phyloP scores from a whole-genome alignment of 2,329 filamentous ascomycete genomes.

The Exutisphaerella laricina region DNA sequence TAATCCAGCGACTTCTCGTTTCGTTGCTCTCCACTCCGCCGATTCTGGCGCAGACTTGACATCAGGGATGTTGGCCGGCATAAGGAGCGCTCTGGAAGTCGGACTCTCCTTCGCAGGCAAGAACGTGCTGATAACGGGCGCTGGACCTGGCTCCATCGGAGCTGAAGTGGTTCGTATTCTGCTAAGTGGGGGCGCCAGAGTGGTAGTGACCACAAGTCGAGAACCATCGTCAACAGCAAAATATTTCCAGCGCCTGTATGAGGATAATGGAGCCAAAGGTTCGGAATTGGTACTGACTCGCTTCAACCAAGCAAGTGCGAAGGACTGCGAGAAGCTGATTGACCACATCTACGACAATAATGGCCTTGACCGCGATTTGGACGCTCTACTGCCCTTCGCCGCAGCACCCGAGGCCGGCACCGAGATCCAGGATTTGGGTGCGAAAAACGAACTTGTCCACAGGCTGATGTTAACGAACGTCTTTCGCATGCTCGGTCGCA shows the following conservation, averaged over 20 bases:
- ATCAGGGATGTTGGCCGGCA: not conserved
- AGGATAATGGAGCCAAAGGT: constrained; percentile 83
- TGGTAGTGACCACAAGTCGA: constrained; percentile 91
- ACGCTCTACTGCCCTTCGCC: constrained; percentile 92
- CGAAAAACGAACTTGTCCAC: constrained; percentile 94
- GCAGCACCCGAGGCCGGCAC: constrained; percentile 97
- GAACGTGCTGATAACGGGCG: constrained; percentile 96
- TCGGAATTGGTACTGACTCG: constrained; percentile 97
- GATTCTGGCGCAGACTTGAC: not conserved
- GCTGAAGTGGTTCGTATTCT: constrained; percentile 94
- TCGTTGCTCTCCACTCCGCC: not conserved
- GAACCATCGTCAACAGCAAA: constrained; percentile 97
- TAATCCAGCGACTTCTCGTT: not conserved
- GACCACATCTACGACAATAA: constrained; percentile 99
- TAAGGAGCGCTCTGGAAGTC: not conserved
- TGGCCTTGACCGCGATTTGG: constrained; percentile 95
- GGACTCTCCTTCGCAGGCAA: constrained; percentile 68
- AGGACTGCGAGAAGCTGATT: constrained; percentile 89
- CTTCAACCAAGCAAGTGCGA: constrained; percentile 98
- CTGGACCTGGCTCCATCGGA: constrained; percentile 94
- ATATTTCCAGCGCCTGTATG: constrained; percentile 99
- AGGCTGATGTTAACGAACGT: constrained; percentile 99
- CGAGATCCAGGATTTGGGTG: constrained; percentile 94
- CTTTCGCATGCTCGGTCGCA: constrained; percentile 77
- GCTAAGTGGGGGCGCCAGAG: constrained; percentile 93